Evolutionary conservation across 495 filamentous ascomycete genomes (phyloP), one percentile per base, ranked within the genome.

Genomic region (Tuber calosporum): DNA sequence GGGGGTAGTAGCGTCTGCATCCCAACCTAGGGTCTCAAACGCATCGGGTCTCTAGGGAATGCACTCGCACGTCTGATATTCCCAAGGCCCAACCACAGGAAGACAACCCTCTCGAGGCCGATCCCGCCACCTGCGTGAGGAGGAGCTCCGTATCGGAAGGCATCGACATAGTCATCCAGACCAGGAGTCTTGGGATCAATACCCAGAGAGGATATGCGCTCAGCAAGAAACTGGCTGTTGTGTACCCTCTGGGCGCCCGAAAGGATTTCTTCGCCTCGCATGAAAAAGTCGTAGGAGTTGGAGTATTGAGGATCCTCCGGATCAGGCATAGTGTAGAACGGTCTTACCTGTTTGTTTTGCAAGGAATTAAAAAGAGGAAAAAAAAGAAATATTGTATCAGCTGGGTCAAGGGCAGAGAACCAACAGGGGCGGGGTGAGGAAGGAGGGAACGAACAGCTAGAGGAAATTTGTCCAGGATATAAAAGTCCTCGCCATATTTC

Each of bases 241-340:
- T 97, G 92, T 75, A 97, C 92, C 87, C 94, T 92, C 82, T 97
- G 93, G 13, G 93, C 94, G 69, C 94, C 93, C 1, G 90, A 92
- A 6, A 94, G 89, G 75, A 97, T 96, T 82, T 97, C 94, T 81
- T 97, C 94, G 7, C 94, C 94, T 17, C 94, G 92, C 70, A 97
- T 86, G 84, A 97, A 97, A 79, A 97, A 94, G 82, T 97, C 93
- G 76, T 97, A 97, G 0, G 94, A 96, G 83, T 97, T 97, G 62
- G 93, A 97, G 79, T 87, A 86, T 3, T 85, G 85, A 11, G 87
- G 83, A 77, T 97, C 89, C 15, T 89, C 83, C 3, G 91, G 87
- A 71, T 97, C 93, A 0, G 92, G 91, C 87, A 96, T 94, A n/a
- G 94, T 91, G 77, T 97, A 97, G 84, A 97, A 97, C 3, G 94